phyloP scores from a whole-genome alignment of 805 yeast species.

The Teunomyces barrocoloradensis region DNA sequence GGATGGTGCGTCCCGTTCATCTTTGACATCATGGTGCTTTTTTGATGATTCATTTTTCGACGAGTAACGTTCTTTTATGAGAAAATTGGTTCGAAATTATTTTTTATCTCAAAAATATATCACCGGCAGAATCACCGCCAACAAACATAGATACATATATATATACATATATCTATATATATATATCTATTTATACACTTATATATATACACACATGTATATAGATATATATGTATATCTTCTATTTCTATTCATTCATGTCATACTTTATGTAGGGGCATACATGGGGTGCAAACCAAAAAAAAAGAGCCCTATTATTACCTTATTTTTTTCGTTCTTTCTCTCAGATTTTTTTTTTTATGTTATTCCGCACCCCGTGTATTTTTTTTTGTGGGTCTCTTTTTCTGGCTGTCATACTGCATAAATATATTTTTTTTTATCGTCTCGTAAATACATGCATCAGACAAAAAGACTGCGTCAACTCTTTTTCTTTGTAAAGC shows the following conservation, averaged over 20 bases:
- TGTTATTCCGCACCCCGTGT: background rate
- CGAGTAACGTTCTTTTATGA: constrained; percentile 3
- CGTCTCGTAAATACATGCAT: background rate
- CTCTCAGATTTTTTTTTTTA: background rate
- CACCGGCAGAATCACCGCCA: too few relatives aligned
- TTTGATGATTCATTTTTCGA: background rate
- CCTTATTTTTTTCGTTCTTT: background rate
- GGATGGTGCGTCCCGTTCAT: constrained; percentile 3
- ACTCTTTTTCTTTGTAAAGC: constrained; percentile 52
- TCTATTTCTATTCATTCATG: too few relatives aligned
- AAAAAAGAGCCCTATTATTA: background rate
- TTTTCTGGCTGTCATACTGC: constrained; percentile 2
- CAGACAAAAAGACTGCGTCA: background rate
- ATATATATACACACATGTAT: too few relatives aligned
- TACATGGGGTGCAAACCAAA: background rate
- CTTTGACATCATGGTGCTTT: background rate
- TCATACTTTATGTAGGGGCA: too few relatives aligned
- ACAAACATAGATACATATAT: too few relatives aligned
- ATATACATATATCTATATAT: too few relatives aligned
- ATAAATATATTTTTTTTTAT: too few relatives aligned
- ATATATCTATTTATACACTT: too few relatives aligned
- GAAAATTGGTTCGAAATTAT: background rate
- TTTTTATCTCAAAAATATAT: background rate
- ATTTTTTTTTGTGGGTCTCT: background rate
- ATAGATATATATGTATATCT: too few relatives aligned